Base-by-base conservation (phyloP, 768 basidiomycete species). In the Pleurotus pulmonarius region DNA sequence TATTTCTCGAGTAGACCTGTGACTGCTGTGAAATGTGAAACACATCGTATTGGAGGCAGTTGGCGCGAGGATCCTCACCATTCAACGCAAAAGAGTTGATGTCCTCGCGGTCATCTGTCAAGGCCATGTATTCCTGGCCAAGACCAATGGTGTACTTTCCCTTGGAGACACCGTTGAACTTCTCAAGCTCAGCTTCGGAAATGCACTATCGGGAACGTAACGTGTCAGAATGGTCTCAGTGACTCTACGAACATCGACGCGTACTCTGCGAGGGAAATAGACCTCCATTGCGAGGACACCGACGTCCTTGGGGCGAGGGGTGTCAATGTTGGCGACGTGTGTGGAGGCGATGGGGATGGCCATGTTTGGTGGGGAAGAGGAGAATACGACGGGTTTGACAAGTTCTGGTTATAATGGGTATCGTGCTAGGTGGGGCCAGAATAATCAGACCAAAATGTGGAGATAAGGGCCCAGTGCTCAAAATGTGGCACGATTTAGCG, bases 111-210 rank as follows among this genome's bases (percentile, higher is more conserved):
- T 99, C 96, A 69, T 98, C 95, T 58, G 90, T 90, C 84, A 92
- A 98, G 37, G 96, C 94, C 97, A 99, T 99, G 80, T 86, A 94
- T 70, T 95, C 87, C 72, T 96, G 93, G 56, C 95, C 97, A 39
- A 99, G 86, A 68, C 97, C 97, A 70, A 98, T 97, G 62, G 97
- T 99, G 79, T 99, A 98, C 76, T 98, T 98, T 58, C 97, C 97
- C 66, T 90, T 85, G 56, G 92, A 76, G 43, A 98, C 96, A 65
- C 91, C 90, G 66, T 98, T 95, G 72, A 90, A 98, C 56, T 79
- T 86, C 71, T 98, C 96, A 47, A 99, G 87, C 61, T 91, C 94
- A 53, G 88, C 85, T 75, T 98, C 94, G 7, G 94, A 94, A 75
- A 99, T 90, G 75, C 95, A 97, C 88, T 97, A 51, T 8, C 43